phyloP scores from a whole-genome alignment of 495 filamentous ascomycete genomes.

The Entonaema liquescens region DNA sequence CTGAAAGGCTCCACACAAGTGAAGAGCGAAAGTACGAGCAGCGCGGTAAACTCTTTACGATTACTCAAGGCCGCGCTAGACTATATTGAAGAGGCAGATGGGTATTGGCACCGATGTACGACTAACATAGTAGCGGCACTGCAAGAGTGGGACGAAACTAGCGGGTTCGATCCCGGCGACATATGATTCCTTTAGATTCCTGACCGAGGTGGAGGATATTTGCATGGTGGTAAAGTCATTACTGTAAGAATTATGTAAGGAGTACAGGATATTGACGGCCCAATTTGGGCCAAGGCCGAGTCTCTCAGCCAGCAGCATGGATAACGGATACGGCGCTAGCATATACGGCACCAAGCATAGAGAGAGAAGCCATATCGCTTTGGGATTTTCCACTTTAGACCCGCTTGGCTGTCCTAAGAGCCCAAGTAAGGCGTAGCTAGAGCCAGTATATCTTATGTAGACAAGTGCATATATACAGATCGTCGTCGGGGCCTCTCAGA shows the following conservation, averaged over 20 bases:
- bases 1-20: not conserved
- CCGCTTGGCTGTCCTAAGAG: not conserved
- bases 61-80: constrained; percentile 4
- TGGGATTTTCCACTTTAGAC: not conserved
- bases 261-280: not conserved
- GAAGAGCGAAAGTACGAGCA: constrained; percentile 5
- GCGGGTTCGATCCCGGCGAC: not conserved
- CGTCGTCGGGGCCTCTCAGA: not conserved
- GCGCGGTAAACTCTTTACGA: not conserved
- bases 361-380: not conserved
- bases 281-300: not conserved
- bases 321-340: not conserved
- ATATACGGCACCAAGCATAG: not conserved
- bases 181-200: constrained; percentile 7
- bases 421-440: not conserved
- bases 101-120: constrained; percentile 9
- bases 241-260: not conserved
- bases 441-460: not conserved
- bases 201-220: not conserved
- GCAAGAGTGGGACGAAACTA: constrained; percentile 4
- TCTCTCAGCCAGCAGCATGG: not conserved
- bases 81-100: constrained; percentile 9
- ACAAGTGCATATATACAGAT: not conserved
- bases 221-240: not conserved
- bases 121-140: not conserved